Percentiles rank a stretch among this genome's conserved stretches.
These are phyloP conservation scores for Penicillium sp. DNA, from an alignment of 2,329 filamentous ascomycete genomes.

Conservation along the genomic window DNA sequence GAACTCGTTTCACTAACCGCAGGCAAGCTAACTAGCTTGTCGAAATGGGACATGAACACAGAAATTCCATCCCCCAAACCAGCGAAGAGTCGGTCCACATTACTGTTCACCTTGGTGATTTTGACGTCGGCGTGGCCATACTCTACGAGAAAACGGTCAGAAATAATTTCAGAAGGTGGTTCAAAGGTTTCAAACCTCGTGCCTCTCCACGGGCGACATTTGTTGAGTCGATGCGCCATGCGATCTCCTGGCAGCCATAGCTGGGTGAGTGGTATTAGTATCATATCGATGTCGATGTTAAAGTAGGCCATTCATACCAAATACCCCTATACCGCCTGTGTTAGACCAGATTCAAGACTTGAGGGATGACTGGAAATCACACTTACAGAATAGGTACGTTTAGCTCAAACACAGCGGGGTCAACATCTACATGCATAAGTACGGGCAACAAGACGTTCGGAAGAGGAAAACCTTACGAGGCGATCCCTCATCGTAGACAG, in stretches of 20 bases:
- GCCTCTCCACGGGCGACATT: conserved; percentile 64
- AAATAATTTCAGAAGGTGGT: neutral
- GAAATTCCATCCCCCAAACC: conserved; percentile 65
- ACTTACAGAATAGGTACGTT: conserved; percentile 54
- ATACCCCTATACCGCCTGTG: conserved; percentile 10
- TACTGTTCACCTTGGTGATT: conserved; percentile 50
- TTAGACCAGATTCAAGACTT: conserved; percentile 52
- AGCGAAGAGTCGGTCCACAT: conserved; percentile 73
- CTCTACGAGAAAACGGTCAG: conserved; percentile 39
- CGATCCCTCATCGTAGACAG: conserved; percentile 72
- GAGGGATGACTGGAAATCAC: conserved; percentile 56
- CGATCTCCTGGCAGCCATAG: conserved; percentile 64
- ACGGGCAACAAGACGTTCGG: conserved; percentile 1
- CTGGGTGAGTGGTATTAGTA: conserved; percentile 43
- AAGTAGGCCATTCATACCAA: conserved; percentile 10
- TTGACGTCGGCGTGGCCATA: conserved; percentile 66
- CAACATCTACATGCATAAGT: conserved; percentile 49
- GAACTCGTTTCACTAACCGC: conserved; percentile 14
- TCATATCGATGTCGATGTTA: conserved; percentile 19
- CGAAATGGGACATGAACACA: conserved; percentile 82
- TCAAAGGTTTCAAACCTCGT: conserved; percentile 29
- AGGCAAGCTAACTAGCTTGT: conserved; percentile 73
- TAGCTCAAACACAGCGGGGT: conserved; percentile 74
- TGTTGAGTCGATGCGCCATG: conserved; percentile 58
- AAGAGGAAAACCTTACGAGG: conserved; percentile 43